These are phyloP conservation scores for Botryosphaeria dothidea DNA, from an alignment of 2,329 filamentous ascomycete genomes.

Conservation along the genomic window DNA sequence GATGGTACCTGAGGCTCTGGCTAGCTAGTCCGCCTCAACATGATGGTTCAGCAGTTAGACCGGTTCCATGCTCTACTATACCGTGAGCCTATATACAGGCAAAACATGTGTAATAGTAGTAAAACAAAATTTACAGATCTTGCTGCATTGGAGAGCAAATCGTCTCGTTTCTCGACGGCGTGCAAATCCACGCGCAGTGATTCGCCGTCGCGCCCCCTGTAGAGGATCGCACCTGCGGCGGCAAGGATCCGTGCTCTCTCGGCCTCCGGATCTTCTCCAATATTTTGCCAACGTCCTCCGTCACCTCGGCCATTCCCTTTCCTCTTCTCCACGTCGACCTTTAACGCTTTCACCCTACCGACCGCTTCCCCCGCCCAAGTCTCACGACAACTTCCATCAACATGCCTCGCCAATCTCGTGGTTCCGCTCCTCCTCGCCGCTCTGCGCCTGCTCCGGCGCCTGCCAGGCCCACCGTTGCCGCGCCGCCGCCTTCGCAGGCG, in stretches of 20 bases:
- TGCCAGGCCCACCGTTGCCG: constrained; percentile 60
- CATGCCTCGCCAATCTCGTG: constrained; percentile 53
- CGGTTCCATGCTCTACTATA: too few relatives aligned
- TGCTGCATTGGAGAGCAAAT: background rate
- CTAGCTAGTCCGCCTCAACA: too few relatives aligned
- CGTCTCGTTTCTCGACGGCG: background rate
- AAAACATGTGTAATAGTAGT: background rate
- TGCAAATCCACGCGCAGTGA: constrained; percentile 13
- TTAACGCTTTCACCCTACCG: background rate
- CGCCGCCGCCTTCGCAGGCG: constrained; percentile 57
- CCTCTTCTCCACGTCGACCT: background rate
- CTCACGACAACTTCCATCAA: background rate
- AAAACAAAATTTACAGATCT: background rate
- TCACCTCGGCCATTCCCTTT: background rate
- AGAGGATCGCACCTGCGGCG: background rate
- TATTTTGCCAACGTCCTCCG: constrained; percentile 5
- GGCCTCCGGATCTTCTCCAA: constrained; percentile 12
- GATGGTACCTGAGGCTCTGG: too few relatives aligned
- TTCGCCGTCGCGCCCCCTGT: constrained; percentile 8
- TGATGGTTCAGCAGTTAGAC: too few relatives aligned
- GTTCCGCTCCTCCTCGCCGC: constrained; percentile 45
- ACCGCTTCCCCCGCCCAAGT: background rate
- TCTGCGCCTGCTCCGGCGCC: constrained; percentile 45
- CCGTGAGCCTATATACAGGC: background rate
- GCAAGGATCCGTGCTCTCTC: constrained; percentile 9